Base-by-base conservation (phyloP, 2,329 filamentous ascomycete genomes). In the Cladosporium sphaerospermum region DNA sequence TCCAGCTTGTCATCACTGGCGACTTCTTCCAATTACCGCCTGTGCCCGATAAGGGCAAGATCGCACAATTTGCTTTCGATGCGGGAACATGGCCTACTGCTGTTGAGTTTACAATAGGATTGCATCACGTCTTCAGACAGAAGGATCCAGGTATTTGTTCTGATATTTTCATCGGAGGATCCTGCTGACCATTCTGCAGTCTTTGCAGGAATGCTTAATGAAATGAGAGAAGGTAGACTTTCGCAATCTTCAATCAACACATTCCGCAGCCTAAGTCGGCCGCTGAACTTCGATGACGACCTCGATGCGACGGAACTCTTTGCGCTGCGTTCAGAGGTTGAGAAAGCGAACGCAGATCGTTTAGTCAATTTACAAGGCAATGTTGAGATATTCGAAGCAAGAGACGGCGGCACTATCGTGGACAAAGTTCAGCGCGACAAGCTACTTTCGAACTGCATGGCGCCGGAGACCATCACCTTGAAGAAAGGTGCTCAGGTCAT, bases 21-120 rank as follows among this genome's bases (percentile, higher is more conserved):
- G 93, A 99, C 65, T 99, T 99, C 72, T 99, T 99, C 71, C 93
- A 99, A 68, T 74, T 99, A 3, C 93, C 93, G 0, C 93, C 93
- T 1, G 93, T 99, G 1, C 91, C 92, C 1, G 91, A 96, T 34
- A 75, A 75, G 39, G 82, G 81, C 40, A 82, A 83, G 49, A 78
- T 84, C 23, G 82, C 85, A 44, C 96, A 90, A 65, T 99, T 99
- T 69, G 86, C 91, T 0, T 99, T 99, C 66, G 89, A 96, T 63
- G 91, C 91, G 7, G 81, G 82, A 2, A 95, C 91, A 0, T 99
- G 95, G 93, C 85, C 79, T 54, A 96, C 90, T 1, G 88, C 87
- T 1, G 95, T 99, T 56, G 86, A 96, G 64, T 91, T 97, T 67
- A 99, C 93, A 0, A 96, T 99, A 65, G 89, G 91, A 7, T 75